A percentile compares a stretch with the other conserved stretches of the same genome.
Evolutionary conservation across 2,329 filamentous ascomycete genomes (phyloP).

Genomic region (Nectriaceae sp.): DNA sequence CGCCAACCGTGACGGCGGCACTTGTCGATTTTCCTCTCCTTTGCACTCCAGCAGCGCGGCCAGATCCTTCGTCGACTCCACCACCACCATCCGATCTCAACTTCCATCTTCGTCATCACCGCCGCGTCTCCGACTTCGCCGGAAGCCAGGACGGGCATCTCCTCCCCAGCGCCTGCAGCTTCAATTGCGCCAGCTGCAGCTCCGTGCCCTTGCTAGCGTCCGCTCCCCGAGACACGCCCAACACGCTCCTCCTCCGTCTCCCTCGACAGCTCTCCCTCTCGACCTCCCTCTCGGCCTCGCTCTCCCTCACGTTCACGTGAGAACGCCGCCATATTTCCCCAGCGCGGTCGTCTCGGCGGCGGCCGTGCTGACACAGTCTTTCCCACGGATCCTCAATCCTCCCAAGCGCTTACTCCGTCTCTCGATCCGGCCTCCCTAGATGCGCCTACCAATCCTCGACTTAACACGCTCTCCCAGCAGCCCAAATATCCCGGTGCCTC

Average conservation of each 20-base stretch:
- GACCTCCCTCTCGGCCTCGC: neutral
- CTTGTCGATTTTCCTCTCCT: neutral
- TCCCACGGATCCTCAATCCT: constrained; percentile 53
- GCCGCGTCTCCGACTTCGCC: neutral
- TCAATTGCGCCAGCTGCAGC: neutral
- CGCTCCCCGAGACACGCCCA: too few relatives aligned
- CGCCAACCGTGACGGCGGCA: neutral
- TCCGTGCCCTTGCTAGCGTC: constrained; percentile 18
- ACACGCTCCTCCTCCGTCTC: constrained; percentile 6
- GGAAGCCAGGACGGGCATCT: neutral
- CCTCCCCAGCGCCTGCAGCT: neutral
- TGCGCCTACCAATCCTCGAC: constrained; percentile 28
- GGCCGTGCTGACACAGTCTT: constrained; percentile 43
- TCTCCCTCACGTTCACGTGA: constrained; percentile 25
- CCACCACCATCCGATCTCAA: neutral
- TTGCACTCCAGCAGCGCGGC: neutral
- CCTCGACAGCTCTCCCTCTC: neutral
- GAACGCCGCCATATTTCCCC: constrained; percentile 28
- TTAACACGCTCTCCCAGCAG: constrained; percentile 34
- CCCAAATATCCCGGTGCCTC: constrained; percentile 30
- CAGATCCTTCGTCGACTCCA: neutral
- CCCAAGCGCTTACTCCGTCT: constrained; percentile 26
- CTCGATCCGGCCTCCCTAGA: constrained; percentile 31
- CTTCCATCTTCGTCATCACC: neutral
- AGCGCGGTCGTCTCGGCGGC: constrained; percentile 50